Evolutionary conservation across 2,329 filamentous ascomycete genomes (phyloP), one percentile per base, ranked within the genome.

Genomic region (Raffaelea arxii): DNA sequence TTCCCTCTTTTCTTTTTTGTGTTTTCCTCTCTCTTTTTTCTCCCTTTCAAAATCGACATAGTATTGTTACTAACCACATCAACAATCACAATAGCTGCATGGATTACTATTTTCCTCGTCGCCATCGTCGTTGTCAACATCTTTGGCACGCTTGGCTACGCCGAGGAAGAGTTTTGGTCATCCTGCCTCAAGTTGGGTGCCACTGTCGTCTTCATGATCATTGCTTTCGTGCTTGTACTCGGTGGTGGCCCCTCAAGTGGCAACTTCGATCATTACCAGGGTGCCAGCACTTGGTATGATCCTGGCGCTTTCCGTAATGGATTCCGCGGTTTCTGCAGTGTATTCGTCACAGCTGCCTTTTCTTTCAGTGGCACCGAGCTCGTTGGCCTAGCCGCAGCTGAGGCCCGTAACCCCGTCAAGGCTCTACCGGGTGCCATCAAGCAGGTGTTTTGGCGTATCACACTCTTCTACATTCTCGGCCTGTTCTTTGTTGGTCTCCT

Each of bases 381-480:
- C 2, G 82, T 87, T n/a, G 84, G 83, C 54, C 71, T 88, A 3
- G 82, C 83, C 3, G 83, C 83, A 1, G 83, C 82, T 6, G 84
- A 89, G 62, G 78, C 83, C 0, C 64, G 67, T 10, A 86, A 86
- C 57, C 84, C 84, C 0, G 73, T 78, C 47, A 81, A 85, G 58
- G 77, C 82, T 0, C 73, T 95, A 2, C 89, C 89, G 0, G 81
- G 79, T 2, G 89, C 89, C 5, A 82, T 91, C 56, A 94, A 92
- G 67, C 88, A 94, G 59, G 86, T 77, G 25, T 77, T 77, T 49
- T 77, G 73, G 72, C 71, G 74, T 53, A 76, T 77, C 49, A 74
- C 69, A 0, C 58, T 76, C 3, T 77, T 77, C 53, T 77, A 77
- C 51, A 61, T 77, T 41, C 61, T 77, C 3, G 71, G 71, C 30